A percentile compares a stretch with the other conserved stretches of the same genome.
phyloP scores from a whole-genome alignment of 2,329 filamentous ascomycete genomes.

The Penicillium crustosum region DNA sequence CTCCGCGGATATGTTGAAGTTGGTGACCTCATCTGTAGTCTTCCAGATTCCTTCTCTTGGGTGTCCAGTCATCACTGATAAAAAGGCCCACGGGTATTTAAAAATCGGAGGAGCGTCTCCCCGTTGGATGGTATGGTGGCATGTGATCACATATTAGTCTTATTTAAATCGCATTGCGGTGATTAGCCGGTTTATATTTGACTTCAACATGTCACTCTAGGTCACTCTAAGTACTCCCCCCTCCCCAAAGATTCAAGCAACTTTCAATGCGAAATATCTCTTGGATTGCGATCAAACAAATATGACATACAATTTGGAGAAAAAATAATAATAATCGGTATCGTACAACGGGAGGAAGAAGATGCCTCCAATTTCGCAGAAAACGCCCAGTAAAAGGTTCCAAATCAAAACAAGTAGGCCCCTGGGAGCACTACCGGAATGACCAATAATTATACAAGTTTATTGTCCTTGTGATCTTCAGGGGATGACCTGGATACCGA shows the following conservation, averaged over 20 bases:
- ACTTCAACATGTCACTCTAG: background rate
- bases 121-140: background rate
- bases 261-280: slow-evolving; percentile 6
- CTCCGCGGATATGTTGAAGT: background rate
- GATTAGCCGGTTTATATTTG: background rate
- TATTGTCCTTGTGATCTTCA: slow-evolving; percentile 36
- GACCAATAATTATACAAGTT: slow-evolving; percentile 10
- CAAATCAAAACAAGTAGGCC: slow-evolving; percentile 6
- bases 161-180: background rate
- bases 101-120: background rate
- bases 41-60: background rate
- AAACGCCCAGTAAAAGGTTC: slow-evolving; percentile 26
- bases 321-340: slow-evolving; percentile 14
- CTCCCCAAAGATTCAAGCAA: background rate
- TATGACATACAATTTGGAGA: slow-evolving; percentile 25
- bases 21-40: background rate
- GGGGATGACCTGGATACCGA: slow-evolving; percentile 70
- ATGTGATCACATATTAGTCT: background rate
- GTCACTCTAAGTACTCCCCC: background rate
- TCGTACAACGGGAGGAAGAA: slow-evolving; percentile 20
- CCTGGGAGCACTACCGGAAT: background rate
- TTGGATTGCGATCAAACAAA: slow-evolving; percentile 18
- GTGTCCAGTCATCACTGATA: background rate
- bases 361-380: slow-evolving; percentile 14
- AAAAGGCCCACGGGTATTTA: background rate